These are phyloP conservation scores for Proteromonas lacertae DNA, from an alignment of 352 stramenopile genomes.

Conservation along the genomic window DNA sequence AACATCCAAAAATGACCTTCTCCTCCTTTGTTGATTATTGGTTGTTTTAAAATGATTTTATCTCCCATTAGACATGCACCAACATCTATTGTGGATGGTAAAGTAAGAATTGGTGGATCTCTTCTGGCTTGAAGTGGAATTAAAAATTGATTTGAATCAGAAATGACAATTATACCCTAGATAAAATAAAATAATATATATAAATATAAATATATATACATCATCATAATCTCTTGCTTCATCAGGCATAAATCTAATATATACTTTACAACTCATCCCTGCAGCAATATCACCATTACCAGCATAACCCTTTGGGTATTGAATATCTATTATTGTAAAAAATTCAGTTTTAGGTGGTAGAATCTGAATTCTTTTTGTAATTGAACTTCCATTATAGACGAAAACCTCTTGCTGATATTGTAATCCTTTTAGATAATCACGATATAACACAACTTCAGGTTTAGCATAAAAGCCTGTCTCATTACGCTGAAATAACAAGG, in stretches of 20 bases:
- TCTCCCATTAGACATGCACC: background rate
- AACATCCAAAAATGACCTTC: background rate
- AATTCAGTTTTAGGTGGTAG: background rate
- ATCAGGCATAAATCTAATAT: background rate
- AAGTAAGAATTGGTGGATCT: conserved; percentile 1
- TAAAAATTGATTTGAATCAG: background rate
- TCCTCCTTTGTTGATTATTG: conserved; percentile 1
- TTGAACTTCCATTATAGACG: conserved; percentile 1
- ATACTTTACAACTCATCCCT: background rate
- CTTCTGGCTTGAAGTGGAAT: background rate
- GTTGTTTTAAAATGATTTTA: background rate
- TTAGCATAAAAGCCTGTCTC: background rate
- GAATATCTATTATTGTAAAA: background rate
- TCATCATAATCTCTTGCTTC: background rate
- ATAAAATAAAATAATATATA: no score
- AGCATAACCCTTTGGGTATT: background rate
- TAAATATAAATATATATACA: no score
- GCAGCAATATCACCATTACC: conserved; percentile 1
- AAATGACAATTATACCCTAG: background rate
- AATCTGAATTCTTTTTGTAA: background rate
- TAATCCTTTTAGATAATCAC: background rate
- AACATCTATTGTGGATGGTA: background rate
- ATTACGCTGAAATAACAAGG: no score
- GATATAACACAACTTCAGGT: background rate
- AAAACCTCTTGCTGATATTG: background rate